A percentile compares a stretch with the other conserved stretches of the same genome.
Conservation (phyloP, 23 red algal species). For the Gracilariopsis chorda region DNA sequence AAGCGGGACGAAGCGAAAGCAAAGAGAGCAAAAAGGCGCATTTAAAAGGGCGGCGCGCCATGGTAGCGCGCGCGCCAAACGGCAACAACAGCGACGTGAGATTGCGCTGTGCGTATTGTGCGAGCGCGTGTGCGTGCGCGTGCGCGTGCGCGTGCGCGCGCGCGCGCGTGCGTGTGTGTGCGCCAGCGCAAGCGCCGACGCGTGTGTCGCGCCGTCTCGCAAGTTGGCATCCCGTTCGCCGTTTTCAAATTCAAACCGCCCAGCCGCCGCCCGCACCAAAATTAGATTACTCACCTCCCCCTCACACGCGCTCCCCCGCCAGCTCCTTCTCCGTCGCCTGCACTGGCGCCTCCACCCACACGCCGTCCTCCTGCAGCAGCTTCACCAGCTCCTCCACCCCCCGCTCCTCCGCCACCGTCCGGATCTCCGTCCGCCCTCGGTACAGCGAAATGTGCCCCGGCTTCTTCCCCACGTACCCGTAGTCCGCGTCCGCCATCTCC, state of each 20-base stretch:
- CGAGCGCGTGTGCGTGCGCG: no score
- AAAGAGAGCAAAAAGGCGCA: no score
- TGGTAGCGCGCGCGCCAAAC: not conserved
- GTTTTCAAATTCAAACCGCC: not conserved
- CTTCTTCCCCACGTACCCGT: conserved; percentile 96
- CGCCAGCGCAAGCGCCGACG: no score
- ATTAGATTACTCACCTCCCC: not conserved
- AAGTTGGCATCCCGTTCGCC: no score
- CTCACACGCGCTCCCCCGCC: not conserved
- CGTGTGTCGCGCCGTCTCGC: no score
- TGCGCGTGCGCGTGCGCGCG: no score
- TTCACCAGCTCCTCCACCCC: conserved; percentile 91
- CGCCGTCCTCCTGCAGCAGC: conserved; percentile 93
- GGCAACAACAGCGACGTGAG: no score
- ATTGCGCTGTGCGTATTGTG: no score
- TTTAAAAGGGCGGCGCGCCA: not conserved
- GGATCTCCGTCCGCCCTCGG: conserved; percentile 91
- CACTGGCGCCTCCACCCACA: conserved; percentile 90
- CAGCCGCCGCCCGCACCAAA: not conserved
- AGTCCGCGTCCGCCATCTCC: conserved; percentile 99
- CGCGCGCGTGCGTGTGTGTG: no score
- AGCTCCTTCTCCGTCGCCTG: not conserved
- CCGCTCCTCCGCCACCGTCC: conserved; percentile 72
- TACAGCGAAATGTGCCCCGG: conserved; percentile 91
- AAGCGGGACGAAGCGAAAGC: not conserved